Evolutionary conservation across 2,329 filamentous ascomycete species (phyloP), one percentile per base, ranked within the genome.

Genomic region (Clarireedia monteithiana): DNA sequence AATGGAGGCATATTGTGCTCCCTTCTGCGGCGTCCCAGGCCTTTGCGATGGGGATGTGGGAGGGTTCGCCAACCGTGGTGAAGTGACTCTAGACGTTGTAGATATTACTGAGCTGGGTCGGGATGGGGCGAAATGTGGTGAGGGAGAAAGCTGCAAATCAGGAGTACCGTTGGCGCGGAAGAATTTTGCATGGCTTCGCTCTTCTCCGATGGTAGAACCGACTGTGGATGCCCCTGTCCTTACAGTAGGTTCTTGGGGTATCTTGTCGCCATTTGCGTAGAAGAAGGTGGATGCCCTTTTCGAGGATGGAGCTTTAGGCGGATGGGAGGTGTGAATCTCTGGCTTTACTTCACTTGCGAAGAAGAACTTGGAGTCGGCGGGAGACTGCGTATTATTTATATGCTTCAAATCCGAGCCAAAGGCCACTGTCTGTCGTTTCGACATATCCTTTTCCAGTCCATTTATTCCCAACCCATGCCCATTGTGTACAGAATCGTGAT

Each of bases 271-370:
- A 61, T 77, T 77, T 5, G 77, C 76, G 63, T 80, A 76, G 60
- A 79, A 74, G 66, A 79, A 79, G n/a, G 70, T 73, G 34, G 72
- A 72, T 27, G 73, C 59, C 23, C 50, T 59, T 59, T 62, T 63
- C 45, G 60, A 15, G 39, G 51, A 39, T 15, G 62, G 44, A 39
- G 62, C 61, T 45, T 55, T 58, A 12, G 75, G 71, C 20, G 40
- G 44, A 7, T 50, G 44, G 12, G 44, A 40, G 38, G n/a, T 36
- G 14, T 55, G 40, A 47, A 14, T 47, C 9, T 53, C 39, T 42
- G 52, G 45, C 63, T 81, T 85, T 40, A 80, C 87, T 63, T 96
- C 89, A 69, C 85, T 89, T 27, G 91, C 94, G 69, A 95, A 91
- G 70, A 99, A 96, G 78, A 97, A 97, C 74, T 90, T 92, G 53